Evolutionary conservation across 2,329 filamentous ascomycete genomes (phyloP), one percentile per base, ranked within the genome.

Genomic region (Fusarium globosum): DNA sequence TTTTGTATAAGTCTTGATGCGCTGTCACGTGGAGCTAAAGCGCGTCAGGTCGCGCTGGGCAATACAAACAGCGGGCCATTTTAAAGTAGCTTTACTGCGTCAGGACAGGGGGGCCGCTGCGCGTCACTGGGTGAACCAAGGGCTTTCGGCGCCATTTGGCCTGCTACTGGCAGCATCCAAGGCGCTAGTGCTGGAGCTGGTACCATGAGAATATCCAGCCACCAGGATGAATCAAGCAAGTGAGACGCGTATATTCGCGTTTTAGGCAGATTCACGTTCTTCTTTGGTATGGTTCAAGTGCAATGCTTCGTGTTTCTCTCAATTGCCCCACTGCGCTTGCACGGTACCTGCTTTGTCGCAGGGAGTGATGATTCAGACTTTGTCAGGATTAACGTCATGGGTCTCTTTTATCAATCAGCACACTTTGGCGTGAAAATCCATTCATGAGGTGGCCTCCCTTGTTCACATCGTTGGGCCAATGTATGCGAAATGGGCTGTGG

Each of bases 1-100:
- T 83, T 84, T 83, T 84, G 82, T 83, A 82, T 71, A 78, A 76
- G 71, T 62, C 65, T 71, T 66, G 75, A 78, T 78, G 77, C 78
- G 81, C 72, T 75, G 76, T 84, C 82, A 84, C 82, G 82, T 84
- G 82, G 67, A 65, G 60, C 51, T 41, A 39, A 38, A 75, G 81
- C 81, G 81, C 81, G 81, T 82, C 42, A 58, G 42, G 42, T 58
- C 78, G 72, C 76, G 73, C 72, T 76, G 79, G 79, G 79, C 78
- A 76, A 74, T 75, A 38, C 66, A 72, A 72, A 53, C 46, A 58
- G 51, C 59, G 59, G 74, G 62, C 70, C 79, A 77, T 73, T 78
- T 76, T 75, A 75, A 67, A 52, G 69, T 35, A 30, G 26, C 60
- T 26, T 48, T 48, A 58, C 30, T 26, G 55, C 41, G 57, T 61